These are phyloP conservation scores for Penicillium sp. DNA, from an alignment of 2,329 filamentous ascomycete genomes.

Conservation along the genomic window DNA sequence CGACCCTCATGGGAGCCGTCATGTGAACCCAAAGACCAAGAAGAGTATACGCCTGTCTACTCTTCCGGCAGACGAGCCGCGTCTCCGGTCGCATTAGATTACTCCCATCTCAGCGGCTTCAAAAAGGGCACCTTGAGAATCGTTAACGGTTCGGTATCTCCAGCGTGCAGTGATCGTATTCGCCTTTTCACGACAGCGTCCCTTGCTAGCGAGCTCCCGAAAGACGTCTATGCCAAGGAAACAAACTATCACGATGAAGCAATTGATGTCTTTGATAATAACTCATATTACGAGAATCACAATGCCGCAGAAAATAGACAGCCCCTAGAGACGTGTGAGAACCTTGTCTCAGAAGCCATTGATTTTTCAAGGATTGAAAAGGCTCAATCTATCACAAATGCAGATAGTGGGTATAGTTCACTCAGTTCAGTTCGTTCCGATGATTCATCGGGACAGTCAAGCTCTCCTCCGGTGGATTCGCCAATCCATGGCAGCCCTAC, in stretches of 20 bases:
- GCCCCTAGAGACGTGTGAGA: not conserved
- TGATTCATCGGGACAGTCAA: constrained; percentile 6
- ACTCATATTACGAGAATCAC: not conserved
- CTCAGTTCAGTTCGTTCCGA: constrained; percentile 29
- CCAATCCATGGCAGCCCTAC: not conserved
- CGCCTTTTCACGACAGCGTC: constrained; percentile 17
- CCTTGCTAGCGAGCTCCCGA: not conserved
- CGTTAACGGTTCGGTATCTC: constrained; percentile 36
- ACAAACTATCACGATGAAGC: constrained; percentile 4
- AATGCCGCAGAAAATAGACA: not conserved
- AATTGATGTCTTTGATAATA: not conserved
- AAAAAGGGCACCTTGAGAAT: constrained; percentile 38
- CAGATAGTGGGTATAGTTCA: constrained; percentile 39
- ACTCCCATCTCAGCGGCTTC: constrained; percentile 39
- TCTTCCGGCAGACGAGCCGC: constrained; percentile 18
- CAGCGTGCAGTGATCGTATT: constrained; percentile 33
- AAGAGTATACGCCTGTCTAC: constrained; percentile 14
- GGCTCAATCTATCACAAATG: constrained; percentile 19
- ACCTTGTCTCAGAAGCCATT: not conserved
- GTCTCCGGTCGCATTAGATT: constrained; percentile 29
- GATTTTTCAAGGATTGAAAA: not conserved
- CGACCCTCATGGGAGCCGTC: constrained; percentile 20
- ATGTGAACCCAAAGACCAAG: constrained; percentile 13
- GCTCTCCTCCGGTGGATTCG: constrained; percentile 5
- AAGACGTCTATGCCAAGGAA: constrained; percentile 14